Percentiles rank a stretch among this genome's conserved stretches.
phyloP scores from a whole-genome alignment of 2,329 filamentous ascomycete genomes.

The Neofusicoccum kwambonambiense region DNA sequence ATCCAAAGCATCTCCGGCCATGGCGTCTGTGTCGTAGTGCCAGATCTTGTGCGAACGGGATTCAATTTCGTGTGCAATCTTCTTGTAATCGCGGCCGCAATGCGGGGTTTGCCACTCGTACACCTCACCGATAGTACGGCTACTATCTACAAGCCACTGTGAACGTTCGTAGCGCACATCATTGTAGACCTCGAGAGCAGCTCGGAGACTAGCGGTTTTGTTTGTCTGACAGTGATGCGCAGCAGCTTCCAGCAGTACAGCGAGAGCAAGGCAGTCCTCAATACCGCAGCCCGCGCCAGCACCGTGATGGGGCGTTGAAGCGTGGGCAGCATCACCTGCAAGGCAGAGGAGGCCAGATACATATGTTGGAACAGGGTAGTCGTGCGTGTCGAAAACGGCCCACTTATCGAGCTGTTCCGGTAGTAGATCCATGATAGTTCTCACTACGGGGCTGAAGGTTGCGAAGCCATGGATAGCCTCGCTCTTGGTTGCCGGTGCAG shows the following conservation, averaged over 20 bases:
- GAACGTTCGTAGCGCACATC: conserved; percentile 18
- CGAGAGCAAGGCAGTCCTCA: conserved; percentile 20
- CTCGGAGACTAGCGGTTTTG: background rate
- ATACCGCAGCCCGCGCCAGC: conserved; percentile 24
- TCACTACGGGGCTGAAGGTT: background rate
- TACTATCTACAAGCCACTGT: conserved; percentile 14
- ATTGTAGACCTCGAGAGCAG: conserved; percentile 22
- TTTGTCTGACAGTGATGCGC: background rate
- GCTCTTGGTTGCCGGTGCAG: conserved; percentile 15
- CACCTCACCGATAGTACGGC: conserved; percentile 19
- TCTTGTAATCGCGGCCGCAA: too few relatives aligned
- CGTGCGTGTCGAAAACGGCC: conserved; percentile 24
- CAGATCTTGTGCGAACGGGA: conserved; percentile 21
- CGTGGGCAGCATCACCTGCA: conserved; percentile 26
- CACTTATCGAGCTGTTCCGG: conserved; percentile 8
- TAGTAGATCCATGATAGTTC: background rate
- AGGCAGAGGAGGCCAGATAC: conserved; percentile 21
- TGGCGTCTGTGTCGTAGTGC: conserved; percentile 21
- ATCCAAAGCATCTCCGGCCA: conserved; percentile 10
- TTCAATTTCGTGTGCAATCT: conserved; percentile 17
- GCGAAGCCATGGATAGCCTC: conserved; percentile 20
- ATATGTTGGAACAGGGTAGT: conserved; percentile 21
- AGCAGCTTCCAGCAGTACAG: background rate
- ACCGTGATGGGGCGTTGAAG: conserved; percentile 23
- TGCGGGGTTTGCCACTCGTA: conserved; percentile 14